These are phyloP conservation scores for Asterella californica DNA, from an alignment of 225 moss, liverwort and hornwort genomes.

Conservation along the genomic window DNA sequence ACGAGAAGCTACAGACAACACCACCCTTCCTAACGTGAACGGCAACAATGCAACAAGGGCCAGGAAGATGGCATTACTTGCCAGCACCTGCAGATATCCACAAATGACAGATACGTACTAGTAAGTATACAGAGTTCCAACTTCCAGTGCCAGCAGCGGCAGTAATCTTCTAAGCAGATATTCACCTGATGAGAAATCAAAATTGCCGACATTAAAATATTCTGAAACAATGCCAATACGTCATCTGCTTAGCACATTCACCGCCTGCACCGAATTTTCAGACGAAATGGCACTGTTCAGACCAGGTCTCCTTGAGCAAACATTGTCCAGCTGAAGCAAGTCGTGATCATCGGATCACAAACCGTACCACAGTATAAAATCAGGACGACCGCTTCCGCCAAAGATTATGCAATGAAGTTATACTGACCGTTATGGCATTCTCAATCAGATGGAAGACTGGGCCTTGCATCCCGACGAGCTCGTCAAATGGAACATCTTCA, in stretches of 20 bases:
- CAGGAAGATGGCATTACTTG: conserved; percentile 93
- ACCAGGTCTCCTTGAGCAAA: not conserved
- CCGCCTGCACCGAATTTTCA: not conserved
- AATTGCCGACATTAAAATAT: too few species aligned
- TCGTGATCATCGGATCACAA: not conserved
- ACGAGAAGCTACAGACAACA: conserved; percentile 68
- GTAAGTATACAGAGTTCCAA: not conserved
- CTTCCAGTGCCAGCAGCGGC: not conserved
- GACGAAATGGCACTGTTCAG: too few species aligned
- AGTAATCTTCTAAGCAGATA: not conserved
- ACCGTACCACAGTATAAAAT: not conserved
- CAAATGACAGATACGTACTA: not conserved
- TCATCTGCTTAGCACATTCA: not conserved
- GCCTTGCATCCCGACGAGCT: conserved; percentile 98
- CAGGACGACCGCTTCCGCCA: not conserved
- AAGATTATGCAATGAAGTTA: not conserved
- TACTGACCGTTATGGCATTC: conserved; percentile 89
- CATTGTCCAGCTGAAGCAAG: not conserved
- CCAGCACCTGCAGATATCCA: conserved; percentile 63
- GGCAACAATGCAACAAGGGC: conserved; percentile 90
- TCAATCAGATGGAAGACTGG: conserved; percentile 94
- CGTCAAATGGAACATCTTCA: conserved; percentile 99
- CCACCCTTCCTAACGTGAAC: conserved; percentile 87
- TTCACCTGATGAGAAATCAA: too few species aligned
- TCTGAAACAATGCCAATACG: not conserved